Evolutionary conservation across 306 rosid genomes (phyloP), one percentile per base, ranked within the genome.

Genomic region (Notholithocarpus densiflorus): DNA sequence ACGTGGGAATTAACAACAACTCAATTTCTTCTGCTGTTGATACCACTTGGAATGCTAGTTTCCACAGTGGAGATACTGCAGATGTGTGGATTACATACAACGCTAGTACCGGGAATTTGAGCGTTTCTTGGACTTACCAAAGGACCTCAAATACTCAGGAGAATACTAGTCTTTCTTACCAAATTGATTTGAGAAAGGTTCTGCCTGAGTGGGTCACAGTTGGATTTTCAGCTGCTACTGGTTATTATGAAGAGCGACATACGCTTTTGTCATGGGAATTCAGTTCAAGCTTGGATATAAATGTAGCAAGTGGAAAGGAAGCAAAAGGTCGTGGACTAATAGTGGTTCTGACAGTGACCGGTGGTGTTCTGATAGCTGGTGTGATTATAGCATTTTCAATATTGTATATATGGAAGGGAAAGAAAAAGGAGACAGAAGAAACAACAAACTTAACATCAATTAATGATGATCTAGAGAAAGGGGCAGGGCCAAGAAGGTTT

Each of bases 401-500:
- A 27, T 13, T 66, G 0, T 15, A 48, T 73, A 72, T 60, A 31
- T 5, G 61, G 69, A 83, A 73, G 72, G 68, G n/a, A 72, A 75
- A 26, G 70, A 29, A 5, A 24, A 51, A 64, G 4, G 76, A 78
- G 19, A 70, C 53, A 40, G n/a, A 1, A 26, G 32, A 76, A 10
- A 55, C 12, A 0, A 1, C 26, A 83, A 77, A 56, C 75, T 82
- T 82, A 27, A 74, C 75, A 43, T 77, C 89, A 4, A 73, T 82
- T 0, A 29, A 68, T 31, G 59, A 79, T 5, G 80, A 80, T 37
- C 87, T 85, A 21, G 86, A 80, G 64, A 85, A 77, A 80, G 90
- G 86, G 17, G 85, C 78, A 0, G 90, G 88, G 24, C 90, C 92
- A 18, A 82, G 88, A 68, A 84, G 84, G 54, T 86, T 89, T 31